phyloP scores from a whole-genome alignment of 176 grass and related monocot species.

The Aechmea fasciata region DNA sequence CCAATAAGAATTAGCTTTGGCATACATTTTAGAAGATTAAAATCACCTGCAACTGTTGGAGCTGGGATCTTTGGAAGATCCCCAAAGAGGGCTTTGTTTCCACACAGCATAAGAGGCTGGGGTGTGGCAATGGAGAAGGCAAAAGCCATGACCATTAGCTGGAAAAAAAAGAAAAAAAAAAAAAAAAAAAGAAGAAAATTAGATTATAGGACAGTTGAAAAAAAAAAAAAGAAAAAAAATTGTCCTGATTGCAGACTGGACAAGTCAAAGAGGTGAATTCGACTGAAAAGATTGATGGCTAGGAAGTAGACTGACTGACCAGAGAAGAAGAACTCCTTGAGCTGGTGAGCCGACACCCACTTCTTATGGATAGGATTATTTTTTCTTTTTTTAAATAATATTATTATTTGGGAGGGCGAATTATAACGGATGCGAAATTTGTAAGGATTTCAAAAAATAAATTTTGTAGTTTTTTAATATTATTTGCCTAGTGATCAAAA shows the following conservation, averaged over 20 bases:
- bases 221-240: too few species aligned
- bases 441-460: too few species aligned
- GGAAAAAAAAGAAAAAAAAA: background rate
- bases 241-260: background rate
- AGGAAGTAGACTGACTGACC: too few species aligned
- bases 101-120: conserved; percentile 12
- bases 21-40: background rate
- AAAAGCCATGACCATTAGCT: conserved; percentile 24
- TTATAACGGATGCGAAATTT: too few species aligned
- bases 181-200: background rate
- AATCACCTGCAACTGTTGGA: conserved; percentile 30
- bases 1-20: background rate
- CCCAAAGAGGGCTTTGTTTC: conserved; percentile 13
- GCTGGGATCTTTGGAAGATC: conserved; percentile 18
- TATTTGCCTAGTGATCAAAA: too few species aligned
- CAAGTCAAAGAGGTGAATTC: background rate
- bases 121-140: conserved; percentile 31
- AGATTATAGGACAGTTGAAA: background rate
- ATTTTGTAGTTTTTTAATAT: too few species aligned
- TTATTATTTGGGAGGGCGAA: too few species aligned
- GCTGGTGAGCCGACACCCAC: too few species aligned
- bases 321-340: too few species aligned
- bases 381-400: too few species aligned
- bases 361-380: too few species aligned
- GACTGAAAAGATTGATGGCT: background rate